These are phyloP conservation scores for Monilinia aucupariae DNA, from an alignment of 2,329 filamentous ascomycete genomes.

Conservation along the genomic window DNA sequence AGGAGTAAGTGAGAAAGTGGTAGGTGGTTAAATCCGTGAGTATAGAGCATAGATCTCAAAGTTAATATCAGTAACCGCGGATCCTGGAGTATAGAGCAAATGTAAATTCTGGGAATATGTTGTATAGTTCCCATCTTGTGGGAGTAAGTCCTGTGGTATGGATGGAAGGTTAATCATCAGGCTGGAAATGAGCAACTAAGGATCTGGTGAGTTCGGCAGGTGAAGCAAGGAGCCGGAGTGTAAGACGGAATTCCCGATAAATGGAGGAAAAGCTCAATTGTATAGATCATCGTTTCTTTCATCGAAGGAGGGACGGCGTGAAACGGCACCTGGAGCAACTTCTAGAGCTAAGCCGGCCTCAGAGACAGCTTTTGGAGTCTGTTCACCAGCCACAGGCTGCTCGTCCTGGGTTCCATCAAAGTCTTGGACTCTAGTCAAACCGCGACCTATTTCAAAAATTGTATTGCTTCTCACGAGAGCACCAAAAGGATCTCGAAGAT, in stretches of 20 bases:
- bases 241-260: not conserved
- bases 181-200: too few relatives aligned
- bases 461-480: not conserved
- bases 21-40: too few relatives aligned
- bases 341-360: not conserved
- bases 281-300: not conserved
- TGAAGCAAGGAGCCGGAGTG: not conserved
- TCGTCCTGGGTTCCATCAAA: not conserved
- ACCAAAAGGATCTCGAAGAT: not conserved
- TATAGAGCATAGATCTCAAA: too few relatives aligned
- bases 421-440: too few relatives aligned
- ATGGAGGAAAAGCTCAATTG: not conserved
- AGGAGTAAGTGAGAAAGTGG: too few relatives aligned
- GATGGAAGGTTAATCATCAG: too few relatives aligned
- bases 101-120: too few relatives aligned
- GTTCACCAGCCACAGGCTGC: not conserved
- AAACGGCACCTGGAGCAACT: not conserved
- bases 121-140: too few relatives aligned
- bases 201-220: not conserved
- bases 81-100: too few relatives aligned
- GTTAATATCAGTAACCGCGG: too few relatives aligned
- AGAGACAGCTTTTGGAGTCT: not conserved
- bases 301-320: not conserved
- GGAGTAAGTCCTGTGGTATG: too few relatives aligned
- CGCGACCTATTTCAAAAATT: not conserved